These are phyloP conservation scores for Alternaria sp. DNA, from an alignment of 2,329 filamentous ascomycete species.

Conservation along the genomic window DNA sequence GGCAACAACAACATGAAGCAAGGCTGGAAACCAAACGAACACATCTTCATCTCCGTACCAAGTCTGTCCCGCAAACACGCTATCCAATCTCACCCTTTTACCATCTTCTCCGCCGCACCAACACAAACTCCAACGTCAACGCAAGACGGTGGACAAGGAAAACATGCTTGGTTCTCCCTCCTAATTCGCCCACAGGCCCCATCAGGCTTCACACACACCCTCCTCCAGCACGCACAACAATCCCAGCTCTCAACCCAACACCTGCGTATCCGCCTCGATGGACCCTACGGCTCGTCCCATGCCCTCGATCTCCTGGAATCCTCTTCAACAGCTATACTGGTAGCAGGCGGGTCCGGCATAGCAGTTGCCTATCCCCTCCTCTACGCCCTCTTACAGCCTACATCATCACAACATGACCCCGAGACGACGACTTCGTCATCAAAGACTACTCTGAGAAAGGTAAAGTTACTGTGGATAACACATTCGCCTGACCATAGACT, in stretches of 20 bases:
- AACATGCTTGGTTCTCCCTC: conserved; percentile 63
- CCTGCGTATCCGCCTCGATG: conserved; percentile 65
- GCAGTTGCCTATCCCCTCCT: conserved; percentile 69
- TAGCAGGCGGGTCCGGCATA: conserved; percentile 71
- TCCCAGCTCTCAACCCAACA: conserved; percentile 55
- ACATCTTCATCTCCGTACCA: conserved; percentile 70
- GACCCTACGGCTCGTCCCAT: conserved; percentile 68
- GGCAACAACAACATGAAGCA: conserved; percentile 49
- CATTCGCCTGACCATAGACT: conserved; percentile 61
- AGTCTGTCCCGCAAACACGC: conserved; percentile 60
- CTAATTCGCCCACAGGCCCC: conserved; percentile 65
- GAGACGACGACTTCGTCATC: conserved; percentile 12
- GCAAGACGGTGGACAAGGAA: conserved; percentile 4
- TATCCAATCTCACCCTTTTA: conserved; percentile 72
- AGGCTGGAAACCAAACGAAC: conserved; percentile 69
- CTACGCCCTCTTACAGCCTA: conserved; percentile 57
- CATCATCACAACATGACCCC: conserved; percentile 11
- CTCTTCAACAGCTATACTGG: conserved; percentile 61
- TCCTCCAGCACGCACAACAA: conserved; percentile 61
- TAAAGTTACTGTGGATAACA: conserved; percentile 68
- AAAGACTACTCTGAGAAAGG: conserved; percentile 39
- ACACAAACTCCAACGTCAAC: conserved; percentile 34
- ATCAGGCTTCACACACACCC: conserved; percentile 64
- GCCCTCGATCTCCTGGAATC: conserved; percentile 63
- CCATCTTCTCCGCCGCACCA: conserved; percentile 68